A percentile compares a stretch with the other conserved stretches of the same genome.
Conservation (phyloP, 176 grass and related monocot species). For the Carex parvula region DNA sequence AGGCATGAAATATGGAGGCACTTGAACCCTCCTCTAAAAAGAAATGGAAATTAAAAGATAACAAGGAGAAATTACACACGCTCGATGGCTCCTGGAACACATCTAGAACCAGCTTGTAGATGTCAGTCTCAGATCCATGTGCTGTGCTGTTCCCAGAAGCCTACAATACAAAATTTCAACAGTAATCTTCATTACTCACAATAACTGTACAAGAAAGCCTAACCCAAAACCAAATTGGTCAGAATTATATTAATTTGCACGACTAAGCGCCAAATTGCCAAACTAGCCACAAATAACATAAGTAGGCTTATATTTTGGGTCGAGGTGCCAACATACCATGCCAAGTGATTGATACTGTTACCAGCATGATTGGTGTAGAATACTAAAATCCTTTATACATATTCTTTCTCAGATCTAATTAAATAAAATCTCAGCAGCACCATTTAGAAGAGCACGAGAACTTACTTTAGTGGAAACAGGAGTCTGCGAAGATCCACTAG, state of each 20-base stretch:
- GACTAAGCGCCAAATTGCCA: background rate
- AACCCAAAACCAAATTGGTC: background rate
- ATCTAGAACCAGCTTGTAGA: constrained; percentile 51
- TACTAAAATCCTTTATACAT: too few species aligned
- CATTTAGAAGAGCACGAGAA: constrained; percentile 1
- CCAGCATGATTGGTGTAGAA: background rate
- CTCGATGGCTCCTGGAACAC: constrained; percentile 75
- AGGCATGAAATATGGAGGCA: too few species aligned
- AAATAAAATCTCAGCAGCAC: background rate
- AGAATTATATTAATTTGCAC: constrained; percentile 9
- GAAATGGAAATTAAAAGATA: background rate
- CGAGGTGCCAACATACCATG: background rate
- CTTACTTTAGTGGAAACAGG: constrained; percentile 54
- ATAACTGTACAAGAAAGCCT: constrained; percentile 4
- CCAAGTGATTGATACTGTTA: constrained; percentile 3
- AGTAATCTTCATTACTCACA: background rate
- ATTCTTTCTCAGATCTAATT: background rate
- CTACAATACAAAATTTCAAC: constrained; percentile 25
- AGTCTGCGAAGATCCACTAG: constrained; percentile 33
- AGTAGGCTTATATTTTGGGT: background rate
- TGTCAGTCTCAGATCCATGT: constrained; percentile 42
- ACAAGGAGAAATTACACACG: constrained; percentile 48
- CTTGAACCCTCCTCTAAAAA: too few species aligned
- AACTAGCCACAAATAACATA: background rate
- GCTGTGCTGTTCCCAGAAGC: background rate